A percentile compares a stretch with the other conserved stretches of the same genome.
These are phyloP conservation scores for Pterocarpus santalinus DNA, from an alignment of 306 rosid species.

Conservation along the genomic window DNA sequence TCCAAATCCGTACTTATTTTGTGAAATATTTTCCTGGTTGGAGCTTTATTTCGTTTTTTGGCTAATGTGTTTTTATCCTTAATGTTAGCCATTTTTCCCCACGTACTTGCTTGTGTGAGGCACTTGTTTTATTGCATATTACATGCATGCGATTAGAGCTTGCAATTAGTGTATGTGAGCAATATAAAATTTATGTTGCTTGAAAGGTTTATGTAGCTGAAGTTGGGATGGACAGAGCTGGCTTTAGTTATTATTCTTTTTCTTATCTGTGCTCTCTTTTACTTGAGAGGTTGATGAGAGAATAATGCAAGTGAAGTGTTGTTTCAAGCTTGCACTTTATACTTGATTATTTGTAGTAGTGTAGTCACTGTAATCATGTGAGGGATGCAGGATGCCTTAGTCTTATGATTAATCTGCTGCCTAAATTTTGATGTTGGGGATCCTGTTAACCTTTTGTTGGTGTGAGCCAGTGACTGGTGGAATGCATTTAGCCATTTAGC, in stretches of 20 bases:
- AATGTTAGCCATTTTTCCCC: background rate
- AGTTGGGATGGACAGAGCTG: background rate
- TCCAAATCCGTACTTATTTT: background rate
- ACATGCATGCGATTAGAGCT: background rate
- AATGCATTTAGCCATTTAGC: background rate
- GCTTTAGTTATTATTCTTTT: background rate
- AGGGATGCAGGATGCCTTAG: constrained; percentile 7
- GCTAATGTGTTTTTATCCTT: background rate
- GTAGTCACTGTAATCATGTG: background rate
- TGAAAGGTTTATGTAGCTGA: background rate
- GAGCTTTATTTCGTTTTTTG: background rate
- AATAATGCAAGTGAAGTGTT: background rate
- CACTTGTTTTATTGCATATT: background rate
- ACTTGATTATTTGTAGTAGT: background rate
- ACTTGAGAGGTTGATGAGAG: constrained; percentile 1
- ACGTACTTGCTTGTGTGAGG: background rate
- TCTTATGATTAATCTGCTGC: constrained; percentile 23
- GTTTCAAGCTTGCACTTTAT: background rate
- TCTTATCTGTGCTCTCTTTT: background rate
- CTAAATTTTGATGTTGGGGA: background rate
- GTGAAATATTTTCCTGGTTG: background rate
- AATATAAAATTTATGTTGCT: background rate
- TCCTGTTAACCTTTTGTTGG: background rate
- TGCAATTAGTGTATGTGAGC: constrained; percentile 1
- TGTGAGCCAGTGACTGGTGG: background rate